phyloP scores from a whole-genome alignment of 371 early-diverging fungal species.

The Mortierella sp. region DNA sequence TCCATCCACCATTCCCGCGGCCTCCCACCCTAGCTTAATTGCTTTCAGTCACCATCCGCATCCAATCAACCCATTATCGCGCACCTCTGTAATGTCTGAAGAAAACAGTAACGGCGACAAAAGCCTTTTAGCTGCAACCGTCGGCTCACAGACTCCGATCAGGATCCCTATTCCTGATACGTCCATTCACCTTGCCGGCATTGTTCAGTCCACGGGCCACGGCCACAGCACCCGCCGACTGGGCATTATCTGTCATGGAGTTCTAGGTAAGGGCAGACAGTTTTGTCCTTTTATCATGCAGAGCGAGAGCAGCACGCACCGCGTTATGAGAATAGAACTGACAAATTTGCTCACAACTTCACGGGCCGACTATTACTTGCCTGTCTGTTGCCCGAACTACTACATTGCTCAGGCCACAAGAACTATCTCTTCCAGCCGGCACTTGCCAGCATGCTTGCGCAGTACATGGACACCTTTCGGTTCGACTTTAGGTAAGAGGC shows the following conservation, averaged over 20 bases:
- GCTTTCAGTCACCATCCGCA: too few species aligned
- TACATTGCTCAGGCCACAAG: slow-evolving; percentile 62
- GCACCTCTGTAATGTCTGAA: too few species aligned
- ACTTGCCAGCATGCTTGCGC: slow-evolving; percentile 62
- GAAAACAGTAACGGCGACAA: background rate
- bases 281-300: too few species aligned
- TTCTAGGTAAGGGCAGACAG: slow-evolving; percentile 29
- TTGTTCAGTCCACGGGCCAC: slow-evolving; percentile 46
- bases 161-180: slow-evolving; percentile 30
- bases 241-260: slow-evolving; percentile 54
- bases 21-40: too few species aligned
- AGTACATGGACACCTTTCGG: slow-evolving; percentile 63
- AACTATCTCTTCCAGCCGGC: slow-evolving; percentile 70
- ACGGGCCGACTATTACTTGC: too few species aligned
- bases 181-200: slow-evolving; percentile 34
- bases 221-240: slow-evolving; percentile 41
- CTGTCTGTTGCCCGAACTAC: background rate
- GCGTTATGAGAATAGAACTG: too few species aligned
- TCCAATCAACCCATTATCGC: too few species aligned
- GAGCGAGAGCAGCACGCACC: too few species aligned
- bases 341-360: too few species aligned
- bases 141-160: slow-evolving; percentile 34
- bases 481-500: slow-evolving; percentile 63
- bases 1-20: too few species aligned
- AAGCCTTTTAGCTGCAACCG: slow-evolving; percentile 1